A percentile compares a stretch with the other conserved stretches of the same genome.
Conservation (phyloP, 2,329 filamentous ascomycete genomes). For the Hypoxylon sp. region DNA sequence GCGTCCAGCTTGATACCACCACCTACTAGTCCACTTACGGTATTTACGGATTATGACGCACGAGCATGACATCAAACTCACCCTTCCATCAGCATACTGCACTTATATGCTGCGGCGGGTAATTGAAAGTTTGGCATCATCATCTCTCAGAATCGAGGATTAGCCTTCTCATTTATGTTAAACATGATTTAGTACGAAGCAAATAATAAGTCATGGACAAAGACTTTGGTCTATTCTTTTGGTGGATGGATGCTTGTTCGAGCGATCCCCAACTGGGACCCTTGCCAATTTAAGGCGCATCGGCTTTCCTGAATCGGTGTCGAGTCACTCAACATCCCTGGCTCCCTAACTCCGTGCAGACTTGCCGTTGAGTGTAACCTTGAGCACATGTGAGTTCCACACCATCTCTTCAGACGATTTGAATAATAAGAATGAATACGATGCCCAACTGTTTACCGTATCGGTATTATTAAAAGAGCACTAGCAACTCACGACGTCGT, state of each 20-base stretch:
- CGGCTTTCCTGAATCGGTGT: conserved; percentile 45
- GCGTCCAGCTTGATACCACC: not conserved
- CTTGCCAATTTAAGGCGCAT: conserved; percentile 39
- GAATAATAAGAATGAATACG: conserved; percentile 37
- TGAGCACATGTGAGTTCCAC: conserved; percentile 41
- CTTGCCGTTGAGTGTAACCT: conserved; percentile 44
- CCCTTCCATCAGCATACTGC: conserved; percentile 6
- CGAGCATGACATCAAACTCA: conserved; percentile 36
- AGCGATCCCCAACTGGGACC: conserved; percentile 23
- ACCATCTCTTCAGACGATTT: conserved; percentile 34
- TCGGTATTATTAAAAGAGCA: conserved; percentile 19
- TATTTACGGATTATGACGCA: conserved; percentile 34
- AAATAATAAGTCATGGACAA: conserved; percentile 17
- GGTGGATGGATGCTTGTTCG: conserved; percentile 31
- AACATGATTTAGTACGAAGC: conserved; percentile 2
- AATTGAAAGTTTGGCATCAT: conserved; percentile 26
- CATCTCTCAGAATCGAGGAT: conserved; percentile 20
- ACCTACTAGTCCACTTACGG: conserved; percentile 12
- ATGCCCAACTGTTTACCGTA: conserved; percentile 35
- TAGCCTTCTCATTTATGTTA: conserved; percentile 8
- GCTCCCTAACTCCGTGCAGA: conserved; percentile 38
- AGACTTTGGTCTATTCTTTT: conserved; percentile 20
- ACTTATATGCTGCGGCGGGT: conserved; percentile 2
- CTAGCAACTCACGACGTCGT: conserved; percentile 13
- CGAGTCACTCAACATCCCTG: conserved; percentile 33